Evolutionary conservation across 371 early-diverging fungal genomes (phyloP), one percentile per base, ranked within the genome.

Genomic region (Modicella reniformis): DNA sequence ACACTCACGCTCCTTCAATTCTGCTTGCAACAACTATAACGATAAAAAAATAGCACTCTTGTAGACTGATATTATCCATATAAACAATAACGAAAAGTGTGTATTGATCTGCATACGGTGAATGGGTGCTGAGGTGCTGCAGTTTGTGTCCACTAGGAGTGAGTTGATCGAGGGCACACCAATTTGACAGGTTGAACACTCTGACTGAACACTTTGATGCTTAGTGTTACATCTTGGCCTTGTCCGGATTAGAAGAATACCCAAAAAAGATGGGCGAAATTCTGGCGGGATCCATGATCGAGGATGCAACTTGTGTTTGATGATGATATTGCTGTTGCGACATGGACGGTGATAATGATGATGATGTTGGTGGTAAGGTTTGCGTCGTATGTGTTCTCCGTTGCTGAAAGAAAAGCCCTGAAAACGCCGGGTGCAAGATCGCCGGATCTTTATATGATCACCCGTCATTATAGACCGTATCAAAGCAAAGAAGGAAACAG

Each of bases 241-340:
- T 66, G 41, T 75, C 71, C 3, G 56, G 70, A 0, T 59, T 70
- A 19, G 67, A 47, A 9, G 71, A 49, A 32, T 75, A 75, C 41
- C 75, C 75, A 50, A 53, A 59, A 50, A 75, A 75, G 29, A 75
- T 75, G 59, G 75, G 75, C 3, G 75, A 75, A 9, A 71, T 63
- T 49, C 71, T 52, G 12, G 75, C 67, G 28, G 75, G 62, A 32
- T 75, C 75, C 48, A 75, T 48, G 28, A 25, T 23, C 17, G 41
- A 26, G n/a, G 29, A 40, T 33, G 34, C 52, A 48, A 32, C 37
- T 26, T 19, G 21, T 29, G 1, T 26, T 44, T 49, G 67, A 34
- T 41, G 52, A 41, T 26, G 50, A 51, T 32, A 25, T 17, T 19
- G 60, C 26, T 15, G 61, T 10, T 4, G 33, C 37, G 37, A 37